Percentiles rank a stretch among this genome's conserved stretches.
These are phyloP conservation scores for Bacidia gigantensis DNA, from an alignment of 495 filamentous ascomycete genomes.

Conservation along the genomic window DNA sequence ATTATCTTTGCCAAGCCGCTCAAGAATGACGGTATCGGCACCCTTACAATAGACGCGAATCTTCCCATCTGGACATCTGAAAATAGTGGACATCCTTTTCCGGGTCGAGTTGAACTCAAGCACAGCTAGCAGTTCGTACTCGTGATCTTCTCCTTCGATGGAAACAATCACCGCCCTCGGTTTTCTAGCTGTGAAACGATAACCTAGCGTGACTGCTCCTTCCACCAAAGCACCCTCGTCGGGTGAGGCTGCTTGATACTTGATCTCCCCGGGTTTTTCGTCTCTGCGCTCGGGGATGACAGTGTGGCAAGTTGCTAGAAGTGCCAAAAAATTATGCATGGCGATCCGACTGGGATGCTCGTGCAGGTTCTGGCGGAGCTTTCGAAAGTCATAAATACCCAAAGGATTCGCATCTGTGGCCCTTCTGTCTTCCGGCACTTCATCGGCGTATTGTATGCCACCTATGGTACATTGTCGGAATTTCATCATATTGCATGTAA, in stretches of 20 bases:
- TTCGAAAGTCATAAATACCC: slow-evolving; percentile 81
- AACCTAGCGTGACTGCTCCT: slow-evolving; percentile 73
- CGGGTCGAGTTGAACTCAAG: slow-evolving; percentile 98
- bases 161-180: slow-evolving; percentile 73
- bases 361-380: slow-evolving; percentile 57
- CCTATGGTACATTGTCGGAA: slow-evolving; percentile 90
- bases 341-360: slow-evolving; percentile 49
- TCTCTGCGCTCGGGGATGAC: slow-evolving; percentile 85
- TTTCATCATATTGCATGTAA: slow-evolving; percentile 99
- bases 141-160: slow-evolving; percentile 51
- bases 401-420: slow-evolving; percentile 58
- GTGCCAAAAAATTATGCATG: slow-evolving; percentile 81
- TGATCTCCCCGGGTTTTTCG: slow-evolving; percentile 65
- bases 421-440: slow-evolving; percentile 81
- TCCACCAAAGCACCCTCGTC: slow-evolving; percentile 96
- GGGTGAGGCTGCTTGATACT: slow-evolving; percentile 95
- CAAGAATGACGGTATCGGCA: slow-evolving; percentile 92
- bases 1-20: slow-evolving; percentile 66
- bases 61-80: slow-evolving; percentile 91
- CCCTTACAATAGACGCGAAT: slow-evolving; percentile 90
- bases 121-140: slow-evolving; percentile 88
- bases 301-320: slow-evolving; percentile 88
- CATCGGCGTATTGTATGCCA: slow-evolving; percentile 87
- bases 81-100: slow-evolving; percentile 96
- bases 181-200: slow-evolving; percentile 79